Evolutionary conservation across 2,329 filamentous ascomycete species (phyloP), one percentile per base, ranked within the genome.

Genomic region (Pyrenophora teres): DNA sequence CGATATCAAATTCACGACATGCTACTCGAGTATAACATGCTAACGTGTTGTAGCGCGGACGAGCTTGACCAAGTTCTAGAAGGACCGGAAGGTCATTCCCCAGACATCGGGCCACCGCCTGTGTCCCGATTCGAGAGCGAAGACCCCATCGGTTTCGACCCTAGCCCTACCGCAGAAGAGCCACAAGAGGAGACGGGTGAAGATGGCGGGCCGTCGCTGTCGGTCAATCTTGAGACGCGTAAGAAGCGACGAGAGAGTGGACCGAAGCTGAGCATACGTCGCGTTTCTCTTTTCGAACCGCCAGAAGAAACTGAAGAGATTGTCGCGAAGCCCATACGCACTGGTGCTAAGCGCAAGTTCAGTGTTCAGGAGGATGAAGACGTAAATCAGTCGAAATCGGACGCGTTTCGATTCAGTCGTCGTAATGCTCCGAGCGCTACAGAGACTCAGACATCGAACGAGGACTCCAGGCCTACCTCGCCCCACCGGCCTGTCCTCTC

Each of bases 51-150:
- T 47, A 87, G 84, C 57, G 78, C 79, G 18, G 83, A 86, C 6
- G 83, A 89, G 62, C 85, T 89, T 33, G 73, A 67, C 19, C 66
- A 71, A 3, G 68, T 77, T 3, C 31, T 86, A 80, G n/a, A 77
- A 83, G 76, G 86, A 31, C 72, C 76, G 4, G 75, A 75, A 30
- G 78, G 78, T 38, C 83, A 87, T 35, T 89, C 87, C 2, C 87
- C 87, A 5, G 87, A 90, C 50, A 79, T 91, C 38, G 87, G 87
- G 7, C 78, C 81, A 1, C 81, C 81, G 23, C 81, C 81, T 1
- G 70, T 82, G 8, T 79, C 78, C 6, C 79, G 78, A 50, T 82
- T 83, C 52, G 78, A 81, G 21, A 75, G 73, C 23, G 74, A 77
- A 37, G 78, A 80, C 33, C 74, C 77, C 1, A 77, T 80, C 54